phyloP scores from a whole-genome alignment of 2,329 filamentous ascomycete species.

The Fusarium armeniacum region DNA sequence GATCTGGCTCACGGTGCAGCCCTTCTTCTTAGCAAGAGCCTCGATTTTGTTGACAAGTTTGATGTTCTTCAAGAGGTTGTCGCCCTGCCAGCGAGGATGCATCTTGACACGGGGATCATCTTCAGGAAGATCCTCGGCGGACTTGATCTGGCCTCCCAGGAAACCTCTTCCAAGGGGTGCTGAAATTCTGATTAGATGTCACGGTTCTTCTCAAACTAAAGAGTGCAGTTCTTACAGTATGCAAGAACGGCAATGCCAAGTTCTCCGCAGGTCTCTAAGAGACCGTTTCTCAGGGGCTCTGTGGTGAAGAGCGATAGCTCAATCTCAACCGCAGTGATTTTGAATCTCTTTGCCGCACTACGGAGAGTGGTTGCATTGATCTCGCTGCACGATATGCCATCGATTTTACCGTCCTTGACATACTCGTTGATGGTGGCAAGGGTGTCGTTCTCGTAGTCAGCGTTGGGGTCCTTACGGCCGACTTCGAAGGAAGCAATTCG shows the following conservation, averaged over 20 bases:
- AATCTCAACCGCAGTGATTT: constrained; percentile 62
- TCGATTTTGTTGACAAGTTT: constrained; percentile 70
- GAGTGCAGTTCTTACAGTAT: constrained; percentile 62
- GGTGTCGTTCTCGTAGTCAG: constrained; percentile 62
- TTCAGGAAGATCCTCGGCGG: constrained; percentile 67
- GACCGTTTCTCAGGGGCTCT: constrained; percentile 61
- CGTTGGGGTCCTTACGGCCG: constrained; percentile 67
- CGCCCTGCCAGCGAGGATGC: constrained; percentile 72
- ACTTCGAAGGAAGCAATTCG: constrained; percentile 71
- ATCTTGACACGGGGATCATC: constrained; percentile 59
- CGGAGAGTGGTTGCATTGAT: constrained; percentile 61
- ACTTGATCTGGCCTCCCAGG: constrained; percentile 68
- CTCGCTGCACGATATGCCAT: constrained; percentile 63
- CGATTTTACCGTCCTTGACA: constrained; percentile 63
- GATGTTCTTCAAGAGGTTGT: constrained; percentile 74
- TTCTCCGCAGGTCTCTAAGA: constrained; percentile 68
- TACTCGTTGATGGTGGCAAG: constrained; percentile 61
- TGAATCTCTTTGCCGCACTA: constrained; percentile 58
- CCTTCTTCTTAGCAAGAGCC: constrained; percentile 70
- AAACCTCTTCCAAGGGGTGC: constrained; percentile 63
- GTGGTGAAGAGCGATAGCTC: constrained; percentile 63
- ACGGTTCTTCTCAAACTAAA: constrained; percentile 7
- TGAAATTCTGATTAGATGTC: constrained; percentile 31
- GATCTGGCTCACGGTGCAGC: constrained; percentile 72
- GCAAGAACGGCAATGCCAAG: constrained; percentile 76